Evolutionary conservation across 2,329 filamentous ascomycete genomes (phyloP).

Genomic region (Alternaria sp.): DNA sequence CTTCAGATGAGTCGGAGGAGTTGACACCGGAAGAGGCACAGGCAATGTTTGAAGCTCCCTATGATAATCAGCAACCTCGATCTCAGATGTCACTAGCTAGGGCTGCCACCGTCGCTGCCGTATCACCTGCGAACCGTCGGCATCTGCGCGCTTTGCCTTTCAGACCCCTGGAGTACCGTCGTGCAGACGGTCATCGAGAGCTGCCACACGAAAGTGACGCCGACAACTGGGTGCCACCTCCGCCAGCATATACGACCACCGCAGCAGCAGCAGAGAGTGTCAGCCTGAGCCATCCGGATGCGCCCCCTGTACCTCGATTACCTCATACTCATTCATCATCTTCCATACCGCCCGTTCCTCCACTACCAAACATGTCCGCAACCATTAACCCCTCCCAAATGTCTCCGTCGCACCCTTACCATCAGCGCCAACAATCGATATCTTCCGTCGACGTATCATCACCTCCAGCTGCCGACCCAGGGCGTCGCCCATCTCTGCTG

Average conservation of each 20-base stretch:
- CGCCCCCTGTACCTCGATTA: constrained; percentile 33
- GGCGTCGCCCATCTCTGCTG: constrained; percentile 37
- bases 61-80: constrained; percentile 49
- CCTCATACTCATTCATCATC: constrained; percentile 8
- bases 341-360: constrained; percentile 31
- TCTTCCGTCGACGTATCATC: constrained; percentile 40
- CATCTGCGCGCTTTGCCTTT: constrained; percentile 65
- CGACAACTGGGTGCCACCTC: constrained; percentile 86
- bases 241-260: constrained; percentile 77
- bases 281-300: constrained; percentile 44
- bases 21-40: constrained; percentile 45
- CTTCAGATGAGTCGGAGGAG: constrained; percentile 40
- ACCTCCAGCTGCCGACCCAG: constrained; percentile 11
- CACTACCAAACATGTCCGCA: constrained; percentile 34
- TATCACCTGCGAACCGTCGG: constrained; percentile 75
- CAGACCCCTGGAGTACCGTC: constrained; percentile 67
- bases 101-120: constrained; percentile 59
- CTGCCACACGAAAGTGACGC: constrained; percentile 86
- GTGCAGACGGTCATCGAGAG: constrained; percentile 73
- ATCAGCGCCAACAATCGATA: constrained; percentile 36
- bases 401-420: constrained; percentile 30
- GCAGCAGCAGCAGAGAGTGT: constrained; percentile 49
- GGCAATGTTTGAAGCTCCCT: constrained; percentile 49
- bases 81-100: constrained; percentile 49
- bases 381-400: constrained; percentile 31